These are phyloP conservation scores for Starmera caribaea DNA, from an alignment of 805 yeast genomes.

Conservation along the genomic window DNA sequence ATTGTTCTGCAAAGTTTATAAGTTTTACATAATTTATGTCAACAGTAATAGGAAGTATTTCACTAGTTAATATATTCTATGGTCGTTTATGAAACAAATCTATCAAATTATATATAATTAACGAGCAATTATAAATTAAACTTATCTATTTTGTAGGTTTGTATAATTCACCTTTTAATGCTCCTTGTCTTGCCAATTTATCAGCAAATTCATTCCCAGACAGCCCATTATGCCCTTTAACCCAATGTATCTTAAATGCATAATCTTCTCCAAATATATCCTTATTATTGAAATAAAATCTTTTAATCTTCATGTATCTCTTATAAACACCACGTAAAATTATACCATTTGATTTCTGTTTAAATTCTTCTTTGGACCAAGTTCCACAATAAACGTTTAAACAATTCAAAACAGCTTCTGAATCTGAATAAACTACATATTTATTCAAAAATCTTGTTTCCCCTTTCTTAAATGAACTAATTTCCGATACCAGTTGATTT, in stretches of 20 bases:
- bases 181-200: slow-evolving; percentile 61
- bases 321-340: slow-evolving; percentile 25
- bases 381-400: slow-evolving; percentile 45
- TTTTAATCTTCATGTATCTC: slow-evolving; percentile 32
- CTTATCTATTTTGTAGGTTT: too few relatives aligned
- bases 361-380: slow-evolving; percentile 57
- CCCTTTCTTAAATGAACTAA: slow-evolving; percentile 13
- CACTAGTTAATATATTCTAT: too few relatives aligned
- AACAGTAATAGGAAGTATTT: too few relatives aligned
- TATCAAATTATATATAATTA: too few relatives aligned
- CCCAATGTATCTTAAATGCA: slow-evolving; percentile 43
- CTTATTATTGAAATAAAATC: slow-evolving; percentile 21
- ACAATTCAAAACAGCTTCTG: slow-evolving; percentile 51
- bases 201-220: slow-evolving; percentile 77
- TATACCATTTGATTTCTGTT: slow-evolving; percentile 22
- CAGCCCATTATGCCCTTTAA: slow-evolving; percentile 61
- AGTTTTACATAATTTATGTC: too few relatives aligned
- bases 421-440: slow-evolving; percentile 55
- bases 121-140: too few relatives aligned
- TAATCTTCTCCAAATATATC: slow-evolving; percentile 19
- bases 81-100: too few relatives aligned
- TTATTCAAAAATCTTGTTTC: slow-evolving; percentile 11
- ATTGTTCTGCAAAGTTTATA: too few relatives aligned
- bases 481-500: too few relatives aligned
- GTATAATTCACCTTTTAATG: slow-evolving; percentile 10